Percentiles rank a stretch among this genome's conserved stretches.
Evolutionary conservation across 192 early-diverging fungal species (phyloP).

Genomic region (Backusella australiensis): DNA sequence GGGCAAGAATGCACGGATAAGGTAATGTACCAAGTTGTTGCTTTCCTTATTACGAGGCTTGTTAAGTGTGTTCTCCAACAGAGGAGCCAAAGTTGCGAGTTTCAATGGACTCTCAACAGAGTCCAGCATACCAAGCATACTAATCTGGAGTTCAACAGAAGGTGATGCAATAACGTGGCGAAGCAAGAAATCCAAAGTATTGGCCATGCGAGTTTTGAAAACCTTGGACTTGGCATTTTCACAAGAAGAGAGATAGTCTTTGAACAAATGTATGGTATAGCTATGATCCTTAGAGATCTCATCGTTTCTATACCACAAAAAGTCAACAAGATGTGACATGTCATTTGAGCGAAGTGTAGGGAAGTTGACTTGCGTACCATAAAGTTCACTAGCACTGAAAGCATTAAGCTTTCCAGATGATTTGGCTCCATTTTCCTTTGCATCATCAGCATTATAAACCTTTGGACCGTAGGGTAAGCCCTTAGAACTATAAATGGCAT

Average conservation of each 20-base stretch:
- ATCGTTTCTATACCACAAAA: slow-evolving; percentile 43
- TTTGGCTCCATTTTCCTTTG: slow-evolving; percentile 38
- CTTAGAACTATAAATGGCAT: slow-evolving; percentile 40
- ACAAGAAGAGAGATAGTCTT: slow-evolving; percentile 16
- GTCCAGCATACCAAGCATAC: slow-evolving; percentile 49
- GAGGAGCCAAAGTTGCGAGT: slow-evolving; percentile 56
- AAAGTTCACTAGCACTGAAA: slow-evolving; percentile 37
- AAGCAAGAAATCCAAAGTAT: slow-evolving; percentile 48
- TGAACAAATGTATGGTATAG: slow-evolving; percentile 28
- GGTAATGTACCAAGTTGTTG: slow-evolving; percentile 35
- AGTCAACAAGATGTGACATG: slow-evolving; percentile 44
- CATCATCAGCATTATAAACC: slow-evolving; percentile 18
- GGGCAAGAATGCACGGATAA: slow-evolving; percentile 57
- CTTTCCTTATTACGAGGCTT: slow-evolving; percentile 30
- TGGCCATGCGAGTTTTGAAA: slow-evolving; percentile 35
- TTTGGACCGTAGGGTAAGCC: slow-evolving; percentile 35
- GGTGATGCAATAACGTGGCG: slow-evolving; percentile 52
- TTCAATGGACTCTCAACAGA: slow-evolving; percentile 53
- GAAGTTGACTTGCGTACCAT: slow-evolving; percentile 46
- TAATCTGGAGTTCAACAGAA: slow-evolving; percentile 38
- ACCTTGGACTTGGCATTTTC: slow-evolving; percentile 16
- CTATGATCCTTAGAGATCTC: slow-evolving; percentile 46
- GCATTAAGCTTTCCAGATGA: slow-evolving; percentile 15
- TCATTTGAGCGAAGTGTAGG: slow-evolving; percentile 53
- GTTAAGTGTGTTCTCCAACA: slow-evolving; percentile 53